Evolutionary conservation across 1,284 basidiomycete species (phyloP), one percentile per base, ranked within the genome.

Genomic region (Ceratobasidium sp.): DNA sequence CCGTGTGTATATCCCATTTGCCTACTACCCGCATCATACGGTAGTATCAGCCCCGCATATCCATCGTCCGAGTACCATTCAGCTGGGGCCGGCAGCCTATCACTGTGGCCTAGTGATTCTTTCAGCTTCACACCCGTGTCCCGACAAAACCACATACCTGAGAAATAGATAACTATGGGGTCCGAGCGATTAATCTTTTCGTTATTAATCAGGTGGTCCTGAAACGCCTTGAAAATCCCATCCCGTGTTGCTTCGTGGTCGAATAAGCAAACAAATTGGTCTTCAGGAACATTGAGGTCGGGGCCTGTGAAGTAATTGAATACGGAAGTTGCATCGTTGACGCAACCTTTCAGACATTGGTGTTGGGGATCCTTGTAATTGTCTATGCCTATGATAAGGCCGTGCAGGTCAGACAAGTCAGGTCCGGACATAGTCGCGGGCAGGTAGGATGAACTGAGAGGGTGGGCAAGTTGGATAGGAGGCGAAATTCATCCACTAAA

Each of bases 381-480:
- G 59, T 73, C 49, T 46, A 73, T 62, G 29, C 69, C 69, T 14
- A 73, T 53, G 27, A 73, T 41, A 41, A 73, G 69, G 11, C 59
- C 69, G 37, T 73, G 53, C 5, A 73, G 46, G 24, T 34, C 46
- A 7, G 68, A 59, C 29, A 29, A 59, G n/a, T 49, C 16, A 1
- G 54, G 39, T 41, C 37, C 27, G 22, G 68, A 31, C 68, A 71
- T 71, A 27, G 37, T 22, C n/a, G 4, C 22, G 14, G 11, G 39
- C n/a, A n/a, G n/a, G n/a, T n/a, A n/a, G n/a, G 1, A 13, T n/a
- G 37, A 61, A 37, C 14, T 5, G n/a, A 64, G 43, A 22, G 41
- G 22, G 62, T 4, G 11, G 14, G 53, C 5, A 46, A 5, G 43
- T 5, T 46, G 19, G 4, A 46, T 29, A 39, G 19, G 6, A 14